Evolutionary conservation across 2,329 filamentous ascomycete genomes (phyloP).

Genomic region (Pyrenochaeta sp.): DNA sequence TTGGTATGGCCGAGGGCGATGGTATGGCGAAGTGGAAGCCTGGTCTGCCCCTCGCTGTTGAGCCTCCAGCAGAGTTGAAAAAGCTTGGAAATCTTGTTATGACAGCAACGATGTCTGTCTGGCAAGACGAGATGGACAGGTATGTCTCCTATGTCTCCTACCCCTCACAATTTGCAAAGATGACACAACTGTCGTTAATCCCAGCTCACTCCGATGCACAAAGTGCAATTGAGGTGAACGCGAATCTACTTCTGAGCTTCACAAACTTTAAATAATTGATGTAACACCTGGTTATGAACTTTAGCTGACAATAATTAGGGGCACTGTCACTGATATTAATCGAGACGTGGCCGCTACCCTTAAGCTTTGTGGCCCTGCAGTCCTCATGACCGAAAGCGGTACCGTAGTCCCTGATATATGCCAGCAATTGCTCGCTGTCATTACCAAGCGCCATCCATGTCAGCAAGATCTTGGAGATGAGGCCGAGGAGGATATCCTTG

Average conservation of each 20-base stretch:
- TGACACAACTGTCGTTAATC: slow-evolving; percentile 91
- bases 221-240: slow-evolving; percentile 87
- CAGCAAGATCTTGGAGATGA: slow-evolving; percentile 89
- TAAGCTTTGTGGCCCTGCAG: slow-evolving; percentile 87
- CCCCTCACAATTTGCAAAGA: slow-evolving; percentile 58
- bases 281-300: slow-evolving; percentile 9
- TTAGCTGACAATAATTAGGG: slow-evolving; percentile 60
- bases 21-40: slow-evolving; percentile 84
- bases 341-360: slow-evolving; percentile 89
- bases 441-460: slow-evolving; percentile 90
- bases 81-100: slow-evolving; percentile 88
- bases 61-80: slow-evolving; percentile 79
- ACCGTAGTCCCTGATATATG: slow-evolving; percentile 76
- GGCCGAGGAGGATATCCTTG: slow-evolving; percentile 70
- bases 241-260: slow-evolving; percentile 69
- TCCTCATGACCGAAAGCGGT: slow-evolving; percentile 74
- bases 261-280: slow-evolving; percentile 50
- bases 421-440: slow-evolving; percentile 77
- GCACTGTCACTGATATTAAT: slow-evolving; percentile 93
- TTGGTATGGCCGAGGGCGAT: slow-evolving; percentile 83
- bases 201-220: slow-evolving; percentile 99
- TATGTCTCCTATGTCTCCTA: slow-evolving; percentile 63
- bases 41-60: slow-evolving; percentile 82
- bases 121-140: slow-evolving; percentile 92
- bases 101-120: slow-evolving; percentile 82